These are phyloP conservation scores for Ophiostoma triangulosporum DNA, from an alignment of 2,329 filamentous ascomycete genomes.

Conservation along the genomic window DNA sequence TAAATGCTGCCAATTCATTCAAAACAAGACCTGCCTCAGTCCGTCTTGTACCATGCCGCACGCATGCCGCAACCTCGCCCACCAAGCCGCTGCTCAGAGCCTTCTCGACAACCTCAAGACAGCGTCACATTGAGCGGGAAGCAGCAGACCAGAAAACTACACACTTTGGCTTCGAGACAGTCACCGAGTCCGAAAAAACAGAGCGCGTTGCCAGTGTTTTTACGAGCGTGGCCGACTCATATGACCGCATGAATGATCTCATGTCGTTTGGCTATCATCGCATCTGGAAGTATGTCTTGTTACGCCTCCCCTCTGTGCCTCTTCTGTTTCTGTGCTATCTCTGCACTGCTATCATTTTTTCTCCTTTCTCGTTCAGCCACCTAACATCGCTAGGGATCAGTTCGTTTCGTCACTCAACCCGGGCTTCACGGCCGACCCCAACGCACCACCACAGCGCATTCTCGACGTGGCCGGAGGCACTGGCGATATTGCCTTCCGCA, in stretches of 20 bases:
- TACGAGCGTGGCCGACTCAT: slow-evolving; percentile 84
- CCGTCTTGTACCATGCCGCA: not conserved
- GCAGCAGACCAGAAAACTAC: slow-evolving; percentile 33
- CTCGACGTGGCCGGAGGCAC: slow-evolving; percentile 96
- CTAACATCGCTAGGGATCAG: slow-evolving; percentile 46
- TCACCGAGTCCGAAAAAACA: slow-evolving; percentile 66
- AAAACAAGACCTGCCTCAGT: not conserved
- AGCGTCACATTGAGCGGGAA: not conserved
- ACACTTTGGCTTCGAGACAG: slow-evolving; percentile 82
- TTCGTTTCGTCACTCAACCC: slow-evolving; percentile 89
- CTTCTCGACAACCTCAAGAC: not conserved
- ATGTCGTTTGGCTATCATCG: slow-evolving; percentile 98
- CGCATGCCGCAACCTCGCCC: not conserved
- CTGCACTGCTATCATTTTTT: not conserved
- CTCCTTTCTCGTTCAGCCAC: not conserved
- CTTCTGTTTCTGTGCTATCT: not conserved
- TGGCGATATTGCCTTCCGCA: slow-evolving; percentile 93
- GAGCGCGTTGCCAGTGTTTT: slow-evolving; percentile 71
- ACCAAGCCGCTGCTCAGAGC: not conserved
- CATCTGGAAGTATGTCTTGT: slow-evolving; percentile 60
- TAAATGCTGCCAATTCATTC: not conserved
- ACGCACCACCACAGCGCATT: slow-evolving; percentile 50
- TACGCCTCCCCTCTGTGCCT: not conserved
- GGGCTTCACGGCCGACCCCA: slow-evolving; percentile 39
- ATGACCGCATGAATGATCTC: slow-evolving; percentile 97